These are phyloP conservation scores for Picochlorum sp. DNA, from an alignment of 139 green algal genomes.

Conservation along the genomic window DNA sequence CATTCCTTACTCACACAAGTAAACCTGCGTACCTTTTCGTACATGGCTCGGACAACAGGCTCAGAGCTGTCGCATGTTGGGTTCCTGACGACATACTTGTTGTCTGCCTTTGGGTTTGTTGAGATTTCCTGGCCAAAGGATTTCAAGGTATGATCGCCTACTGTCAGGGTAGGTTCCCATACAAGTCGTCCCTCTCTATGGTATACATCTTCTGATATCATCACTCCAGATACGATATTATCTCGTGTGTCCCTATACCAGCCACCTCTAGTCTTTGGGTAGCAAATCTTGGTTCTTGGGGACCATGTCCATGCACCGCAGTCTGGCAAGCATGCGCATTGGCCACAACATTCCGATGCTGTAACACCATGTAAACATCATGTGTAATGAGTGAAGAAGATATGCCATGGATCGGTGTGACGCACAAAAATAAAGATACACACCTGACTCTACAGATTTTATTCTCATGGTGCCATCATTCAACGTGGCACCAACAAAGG, in stretches of 20 bases:
- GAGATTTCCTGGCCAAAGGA: slow-evolving; percentile 1
- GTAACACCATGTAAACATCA: not conserved
- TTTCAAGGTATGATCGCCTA: slow-evolving; percentile 4
- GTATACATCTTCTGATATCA: not conserved
- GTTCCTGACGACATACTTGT: slow-evolving; percentile 6
- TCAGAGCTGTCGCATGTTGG: not conserved
- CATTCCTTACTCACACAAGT: not conserved
- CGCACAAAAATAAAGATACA: not conserved
- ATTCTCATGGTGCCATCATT: not conserved
- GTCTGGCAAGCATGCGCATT: slow-evolving; percentile 2
- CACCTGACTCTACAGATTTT: not conserved
- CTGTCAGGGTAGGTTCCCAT: not conserved
- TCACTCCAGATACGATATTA: not conserved
- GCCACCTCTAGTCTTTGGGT: not conserved
- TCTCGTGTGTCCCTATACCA: not conserved
- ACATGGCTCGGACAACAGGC: not conserved
- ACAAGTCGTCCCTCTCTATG: not conserved
- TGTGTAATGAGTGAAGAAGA: no score
- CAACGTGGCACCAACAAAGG: not conserved
- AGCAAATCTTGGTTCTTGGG: slow-evolving; percentile 3
- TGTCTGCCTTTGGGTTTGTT: not conserved
- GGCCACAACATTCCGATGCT: slow-evolving; percentile 4
- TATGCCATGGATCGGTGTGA: not conserved
- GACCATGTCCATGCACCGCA: slow-evolving; percentile 6
- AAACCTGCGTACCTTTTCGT: not conserved